phyloP scores from a whole-genome alignment of 805 yeast genomes.

The Wickerhamiella azymoides region DNA sequence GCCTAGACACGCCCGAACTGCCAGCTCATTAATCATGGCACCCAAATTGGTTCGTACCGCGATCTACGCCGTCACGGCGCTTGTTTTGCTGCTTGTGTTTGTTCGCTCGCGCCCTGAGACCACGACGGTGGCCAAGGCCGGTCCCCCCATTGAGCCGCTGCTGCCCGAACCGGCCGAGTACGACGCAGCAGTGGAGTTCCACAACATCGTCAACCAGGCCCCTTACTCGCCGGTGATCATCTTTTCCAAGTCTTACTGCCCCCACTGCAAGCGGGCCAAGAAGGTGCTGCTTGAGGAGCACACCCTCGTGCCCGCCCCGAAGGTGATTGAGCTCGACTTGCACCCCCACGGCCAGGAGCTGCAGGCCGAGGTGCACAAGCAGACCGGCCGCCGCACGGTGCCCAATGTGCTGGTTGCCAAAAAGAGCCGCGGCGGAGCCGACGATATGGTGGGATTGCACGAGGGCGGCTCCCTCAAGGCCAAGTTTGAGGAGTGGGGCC shows the following conservation, averaged over 20 bases:
- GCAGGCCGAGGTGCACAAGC: conserved; percentile 53
- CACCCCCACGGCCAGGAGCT: conserved; percentile 63
- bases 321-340: conserved; percentile 67
- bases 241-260: conserved; percentile 50
- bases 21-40: not conserved
- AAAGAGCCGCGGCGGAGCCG: conserved; percentile 74
- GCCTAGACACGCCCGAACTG: not conserved
- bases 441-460: conserved; percentile 58
- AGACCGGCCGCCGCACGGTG: conserved; percentile 73
- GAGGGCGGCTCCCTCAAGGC: conserved; percentile 39
- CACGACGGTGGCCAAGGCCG: not conserved
- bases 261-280: conserved; percentile 62
- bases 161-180: not conserved
- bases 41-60: conserved; percentile 1
- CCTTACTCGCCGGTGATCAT: conserved; percentile 24
- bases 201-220: conserved; percentile 11
- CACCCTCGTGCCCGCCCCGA: conserved; percentile 56
- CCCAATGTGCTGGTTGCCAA: conserved; percentile 77
- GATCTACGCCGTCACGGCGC: conserved; percentile 1
- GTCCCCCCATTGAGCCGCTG: conserved; percentile 1
- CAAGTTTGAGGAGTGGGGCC: conserved; percentile 42
- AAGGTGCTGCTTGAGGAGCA: conserved; percentile 48
- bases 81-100: not conserved
- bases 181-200: conserved; percentile 6
- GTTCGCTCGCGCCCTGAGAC: not conserved